Evolutionary conservation across 768 basidiomycete species (phyloP), one percentile per base, ranked within the genome.

Genomic region (Agrocybe chaxingu): DNA sequence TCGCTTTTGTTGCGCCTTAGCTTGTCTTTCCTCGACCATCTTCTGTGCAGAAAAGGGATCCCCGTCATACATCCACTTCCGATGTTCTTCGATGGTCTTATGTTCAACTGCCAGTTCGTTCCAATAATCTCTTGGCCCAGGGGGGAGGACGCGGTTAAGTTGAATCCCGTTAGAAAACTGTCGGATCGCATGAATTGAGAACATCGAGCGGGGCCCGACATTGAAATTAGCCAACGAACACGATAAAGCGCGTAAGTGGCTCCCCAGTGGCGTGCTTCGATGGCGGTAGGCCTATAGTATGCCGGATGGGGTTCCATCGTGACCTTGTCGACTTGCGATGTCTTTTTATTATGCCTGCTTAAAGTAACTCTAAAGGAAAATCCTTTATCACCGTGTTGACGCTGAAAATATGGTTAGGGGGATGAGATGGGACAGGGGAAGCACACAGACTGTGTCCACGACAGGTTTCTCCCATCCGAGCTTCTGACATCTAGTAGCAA

Each of bases 221-320:
- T 58, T 35, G 43, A 39, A 55, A 46, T 46, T 37, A 55, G 24
- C 48, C 45, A 48, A 84, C 87, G 70, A 69, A 94, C 92, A 58
- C 92, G 84, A 66, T 93, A 89, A 47, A 96, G 69, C 36, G 89
- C 89, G 59, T 89, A 92, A 3, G 86, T 87, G 11, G 92, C 92
- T 35, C 86, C 92, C 85, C 89, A 94, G 62, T 97, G 94, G 48
- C 85, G 87, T 29, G 93, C 92, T 68, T 96, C 91, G 18, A 85
- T 62, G 6, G 84, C 77, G n/a, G 84, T 84, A 2, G 80, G 74
- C 53, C 81, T 74, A 40, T 78, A 69, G 56, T 89, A 80, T 5
- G 85, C 78, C 1, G 89, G 87, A 61, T 87, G 80, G 4, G 92
- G 87, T 53, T 83, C 82, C 55, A 97, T 67, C 41, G 81, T 75